Conservation (phyloP, 805 yeast genomes). For the Phaffomyces thermotolerans region DNA sequence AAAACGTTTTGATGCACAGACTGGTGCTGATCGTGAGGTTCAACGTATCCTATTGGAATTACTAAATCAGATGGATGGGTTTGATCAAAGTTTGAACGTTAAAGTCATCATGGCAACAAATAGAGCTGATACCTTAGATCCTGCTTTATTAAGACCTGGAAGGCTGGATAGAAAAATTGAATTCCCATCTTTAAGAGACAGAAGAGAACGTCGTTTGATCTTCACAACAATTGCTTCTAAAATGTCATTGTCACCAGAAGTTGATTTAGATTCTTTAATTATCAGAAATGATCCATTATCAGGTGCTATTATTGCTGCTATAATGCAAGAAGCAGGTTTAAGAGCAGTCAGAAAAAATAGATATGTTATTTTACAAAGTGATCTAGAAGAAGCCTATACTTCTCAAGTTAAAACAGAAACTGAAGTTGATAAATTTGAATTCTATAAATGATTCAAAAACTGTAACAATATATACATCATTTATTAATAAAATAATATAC, state of each 20-base stretch:
- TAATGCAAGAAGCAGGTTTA: constrained; percentile 99
- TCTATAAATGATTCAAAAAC: constrained; percentile 56
- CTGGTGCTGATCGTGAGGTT: constrained; percentile 99
- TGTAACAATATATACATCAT: neutral
- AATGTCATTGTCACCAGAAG: constrained; percentile 98
- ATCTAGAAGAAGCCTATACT: constrained; percentile 95
- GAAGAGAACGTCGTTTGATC: constrained; percentile 96
- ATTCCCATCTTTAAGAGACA: constrained; percentile 91
- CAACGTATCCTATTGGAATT: constrained; percentile 95
- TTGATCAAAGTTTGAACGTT: constrained; percentile 90
- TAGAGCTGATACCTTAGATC: constrained; percentile 98
- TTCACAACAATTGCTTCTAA: constrained; percentile 94
- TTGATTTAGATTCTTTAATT: constrained; percentile 88
- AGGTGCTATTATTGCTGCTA: constrained; percentile 97
- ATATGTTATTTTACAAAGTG: constrained; percentile 92
- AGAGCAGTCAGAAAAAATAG: constrained; percentile 98
- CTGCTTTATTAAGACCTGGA: constrained; percentile 97
- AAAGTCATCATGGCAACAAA: constrained; percentile 99
- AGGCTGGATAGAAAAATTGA: constrained; percentile 97
- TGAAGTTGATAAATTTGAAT: constrained; percentile 96
- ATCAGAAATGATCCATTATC: constrained; percentile 94
- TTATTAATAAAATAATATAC: no score
- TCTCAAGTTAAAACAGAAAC: constrained; percentile 92
- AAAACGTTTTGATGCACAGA: constrained; percentile 97
- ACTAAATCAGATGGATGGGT: constrained; percentile 98